A percentile compares a stretch with the other conserved stretches of the same genome.
Evolutionary conservation across 192 early-diverging fungal species (phyloP).

Genomic region (Coemansia sp.): DNA sequence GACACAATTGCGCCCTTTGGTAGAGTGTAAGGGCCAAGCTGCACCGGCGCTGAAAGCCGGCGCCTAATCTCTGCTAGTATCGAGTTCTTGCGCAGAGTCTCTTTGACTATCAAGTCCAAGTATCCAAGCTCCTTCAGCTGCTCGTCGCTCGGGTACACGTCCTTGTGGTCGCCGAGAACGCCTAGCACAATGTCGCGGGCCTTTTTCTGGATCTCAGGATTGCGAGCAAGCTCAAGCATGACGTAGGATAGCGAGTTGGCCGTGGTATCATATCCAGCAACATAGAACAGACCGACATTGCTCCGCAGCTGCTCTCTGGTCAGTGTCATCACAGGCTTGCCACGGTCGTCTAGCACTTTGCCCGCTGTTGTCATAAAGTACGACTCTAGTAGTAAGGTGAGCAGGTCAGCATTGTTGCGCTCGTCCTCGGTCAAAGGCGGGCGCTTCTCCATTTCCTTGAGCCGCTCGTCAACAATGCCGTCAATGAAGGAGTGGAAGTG

Average conservation of each 20-base stretch:
- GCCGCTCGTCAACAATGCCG: constrained; percentile 33
- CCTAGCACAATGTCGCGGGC: constrained; percentile 55
- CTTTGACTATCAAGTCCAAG: constrained; percentile 56
- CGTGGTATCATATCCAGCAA: constrained; percentile 61
- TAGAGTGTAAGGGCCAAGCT: constrained; percentile 42
- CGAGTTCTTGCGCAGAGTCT: constrained; percentile 49
- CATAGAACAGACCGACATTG: constrained; percentile 56
- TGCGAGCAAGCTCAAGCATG: constrained; percentile 48
- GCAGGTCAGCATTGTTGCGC: constrained; percentile 53
- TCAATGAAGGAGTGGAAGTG: constrained; percentile 52
- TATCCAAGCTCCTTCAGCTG: constrained; percentile 57
- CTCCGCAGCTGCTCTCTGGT: constrained; percentile 52
- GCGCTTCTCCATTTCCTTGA: constrained; percentile 32
- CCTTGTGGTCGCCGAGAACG: constrained; percentile 57
- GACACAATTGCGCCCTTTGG: constrained; percentile 43
- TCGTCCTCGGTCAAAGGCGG: constrained; percentile 44
- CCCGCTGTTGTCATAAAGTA: constrained; percentile 43
- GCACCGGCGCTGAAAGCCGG: constrained; percentile 37
- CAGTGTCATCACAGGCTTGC: constrained; percentile 37
- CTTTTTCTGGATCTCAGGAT: constrained; percentile 55
- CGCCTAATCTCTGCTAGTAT: constrained; percentile 50
- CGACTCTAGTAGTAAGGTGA: constrained; percentile 59
- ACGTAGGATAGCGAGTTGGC: constrained; percentile 57
- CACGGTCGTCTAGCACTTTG: constrained; percentile 45
- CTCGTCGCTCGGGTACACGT: constrained; percentile 53